Percentiles rank a stretch among this genome's conserved stretches.
Evolutionary conservation across 192 early-diverging fungal species (phyloP).

Genomic region (Phlyctochytrium bullatum): DNA sequence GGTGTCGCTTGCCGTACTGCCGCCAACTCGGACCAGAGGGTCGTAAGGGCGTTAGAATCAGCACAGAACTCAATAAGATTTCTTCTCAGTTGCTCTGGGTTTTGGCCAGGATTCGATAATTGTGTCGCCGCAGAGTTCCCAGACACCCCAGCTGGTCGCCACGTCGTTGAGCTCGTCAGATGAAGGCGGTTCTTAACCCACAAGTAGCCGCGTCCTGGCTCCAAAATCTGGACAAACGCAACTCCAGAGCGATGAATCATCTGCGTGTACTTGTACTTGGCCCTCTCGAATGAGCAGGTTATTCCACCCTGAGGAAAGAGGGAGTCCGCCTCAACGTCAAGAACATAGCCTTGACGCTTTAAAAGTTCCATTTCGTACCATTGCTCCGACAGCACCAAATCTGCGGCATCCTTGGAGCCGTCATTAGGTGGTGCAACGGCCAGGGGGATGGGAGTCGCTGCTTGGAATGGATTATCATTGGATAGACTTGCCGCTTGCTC

Average conservation of each 20-base stretch:
- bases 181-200: slow-evolving; percentile 87
- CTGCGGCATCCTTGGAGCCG: not conserved
- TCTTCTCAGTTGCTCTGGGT: no score
- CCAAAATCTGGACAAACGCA: slow-evolving; percentile 86
- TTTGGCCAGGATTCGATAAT: no score
- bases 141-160: no score
- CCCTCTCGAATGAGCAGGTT: slow-evolving; percentile 57
- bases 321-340: slow-evolving; percentile 89
- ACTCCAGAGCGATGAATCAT: slow-evolving; percentile 87
- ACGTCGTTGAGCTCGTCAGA: slow-evolving; percentile 48
- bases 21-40: no score
- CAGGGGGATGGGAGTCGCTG: slow-evolving; percentile 56
- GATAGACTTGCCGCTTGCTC: slow-evolving; percentile 59
- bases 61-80: no score
- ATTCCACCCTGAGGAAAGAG: slow-evolving; percentile 60
- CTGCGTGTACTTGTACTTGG: slow-evolving; percentile 77
- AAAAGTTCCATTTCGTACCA: slow-evolving; percentile 82
- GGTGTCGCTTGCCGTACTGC: no score
- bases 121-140: no score
- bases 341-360: slow-evolving; percentile 77
- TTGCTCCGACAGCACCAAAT: slow-evolving; percentile 44
- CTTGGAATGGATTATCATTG: slow-evolving; percentile 89
- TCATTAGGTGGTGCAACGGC: slow-evolving; percentile 35
- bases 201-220: slow-evolving; percentile 69
- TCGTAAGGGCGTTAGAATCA: no score